Conservation (phyloP, 2,329 filamentous ascomycete genomes). For the Paracorniculantispora psalliotae region DNA sequence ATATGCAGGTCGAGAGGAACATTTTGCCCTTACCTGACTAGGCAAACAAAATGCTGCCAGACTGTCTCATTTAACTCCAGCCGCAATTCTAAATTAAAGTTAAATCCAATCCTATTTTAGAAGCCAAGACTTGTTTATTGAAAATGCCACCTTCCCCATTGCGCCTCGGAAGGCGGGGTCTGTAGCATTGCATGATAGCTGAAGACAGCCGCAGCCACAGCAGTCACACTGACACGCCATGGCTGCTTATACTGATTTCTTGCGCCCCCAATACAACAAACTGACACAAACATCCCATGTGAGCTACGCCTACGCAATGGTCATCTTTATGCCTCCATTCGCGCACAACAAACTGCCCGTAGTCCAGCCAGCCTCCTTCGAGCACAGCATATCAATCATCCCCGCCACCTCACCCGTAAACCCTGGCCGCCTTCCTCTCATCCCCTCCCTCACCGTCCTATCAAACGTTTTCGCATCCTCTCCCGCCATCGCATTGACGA, state of each 20-base stretch:
- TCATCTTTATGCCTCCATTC: slow-evolving; percentile 51
- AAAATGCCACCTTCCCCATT: background rate
- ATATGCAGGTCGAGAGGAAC: no score
- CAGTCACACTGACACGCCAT: no score
- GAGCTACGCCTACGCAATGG: no score
- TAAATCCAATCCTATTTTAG: background rate
- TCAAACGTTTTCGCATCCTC: no score
- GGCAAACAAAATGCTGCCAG: no score
- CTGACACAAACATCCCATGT: no score
- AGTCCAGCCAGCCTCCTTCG: slow-evolving; percentile 60
- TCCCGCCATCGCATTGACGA: no score
- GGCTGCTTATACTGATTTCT: no score
- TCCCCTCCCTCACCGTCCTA: no score
- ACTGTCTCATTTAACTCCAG: background rate
- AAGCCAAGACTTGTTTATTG: background rate
- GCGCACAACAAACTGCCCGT: slow-evolving; percentile 69
- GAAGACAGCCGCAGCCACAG: background rate
- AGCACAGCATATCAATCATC: slow-evolving; percentile 66
- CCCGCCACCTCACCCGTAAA: slow-evolving; percentile 64
- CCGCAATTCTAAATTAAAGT: background rate
- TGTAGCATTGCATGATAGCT: slow-evolving; percentile 11
- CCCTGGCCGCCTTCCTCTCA: no score
- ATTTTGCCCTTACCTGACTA: no score
- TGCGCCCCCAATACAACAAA: no score
- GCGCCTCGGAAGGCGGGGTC: background rate